phyloP scores from a whole-genome alignment of 768 basidiomycete species.

The Daedaleopsis nitida region DNA sequence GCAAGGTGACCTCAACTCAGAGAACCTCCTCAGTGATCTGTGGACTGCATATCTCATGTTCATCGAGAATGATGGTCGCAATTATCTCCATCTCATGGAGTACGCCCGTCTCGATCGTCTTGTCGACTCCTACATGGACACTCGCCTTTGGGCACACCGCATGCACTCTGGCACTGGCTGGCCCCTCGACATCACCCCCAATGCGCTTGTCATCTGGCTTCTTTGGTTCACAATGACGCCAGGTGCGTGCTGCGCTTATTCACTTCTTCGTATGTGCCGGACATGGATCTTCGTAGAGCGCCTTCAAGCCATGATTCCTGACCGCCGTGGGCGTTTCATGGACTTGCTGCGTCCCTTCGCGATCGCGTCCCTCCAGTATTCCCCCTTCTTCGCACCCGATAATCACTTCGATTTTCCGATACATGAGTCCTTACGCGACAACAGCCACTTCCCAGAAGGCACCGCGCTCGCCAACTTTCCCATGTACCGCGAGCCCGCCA shows the following conservation, averaged over 20 bases:
- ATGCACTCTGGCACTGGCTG: conserved; percentile 45
- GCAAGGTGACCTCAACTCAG: conserved; percentile 30
- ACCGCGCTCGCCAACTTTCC: conserved; percentile 52
- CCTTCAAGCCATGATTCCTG: conserved; percentile 13
- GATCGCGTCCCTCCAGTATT: conserved; percentile 48
- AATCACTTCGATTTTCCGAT: conserved; percentile 61
- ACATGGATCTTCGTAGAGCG: conserved; percentile 21
- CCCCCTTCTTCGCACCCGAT: conserved; percentile 59
- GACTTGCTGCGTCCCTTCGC: conserved; percentile 46
- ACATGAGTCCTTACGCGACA: conserved; percentile 18
- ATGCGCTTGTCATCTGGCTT: conserved; percentile 61
- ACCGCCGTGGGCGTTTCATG: conserved; percentile 32
- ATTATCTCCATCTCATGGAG: conserved; percentile 53
- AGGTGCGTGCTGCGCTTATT: conserved; percentile 37
- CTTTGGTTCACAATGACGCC: conserved; percentile 61
- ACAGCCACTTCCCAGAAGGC: conserved; percentile 27
- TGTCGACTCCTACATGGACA: conserved; percentile 45
- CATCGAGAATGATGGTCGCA: conserved; percentile 69
- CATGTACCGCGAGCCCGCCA: conserved; percentile 37
- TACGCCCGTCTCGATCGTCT: conserved; percentile 51
- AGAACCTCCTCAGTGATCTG: conserved; percentile 39
- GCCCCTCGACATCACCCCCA: conserved; percentile 53
- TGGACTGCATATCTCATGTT: conserved; percentile 56
- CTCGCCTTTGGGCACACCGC: conserved; percentile 46
- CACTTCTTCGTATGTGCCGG: neutral